Evolutionary conservation across 306 rosid species (phyloP).

Genomic region (Vigna radiata): DNA sequence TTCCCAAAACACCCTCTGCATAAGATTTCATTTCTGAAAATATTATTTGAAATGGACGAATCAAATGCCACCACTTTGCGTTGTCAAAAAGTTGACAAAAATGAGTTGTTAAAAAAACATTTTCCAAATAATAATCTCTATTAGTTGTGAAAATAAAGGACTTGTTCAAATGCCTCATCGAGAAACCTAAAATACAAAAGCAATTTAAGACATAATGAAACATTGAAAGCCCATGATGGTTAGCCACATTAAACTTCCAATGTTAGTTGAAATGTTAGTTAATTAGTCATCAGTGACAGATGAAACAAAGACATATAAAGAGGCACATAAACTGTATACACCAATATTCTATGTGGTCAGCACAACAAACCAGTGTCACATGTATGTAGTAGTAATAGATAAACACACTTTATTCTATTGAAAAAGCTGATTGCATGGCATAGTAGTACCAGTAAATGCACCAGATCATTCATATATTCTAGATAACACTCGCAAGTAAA

Average conservation of each 20-base stretch:
- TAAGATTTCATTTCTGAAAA: no score
- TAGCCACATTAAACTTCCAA: neutral
- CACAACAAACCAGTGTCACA: conserved; percentile 22
- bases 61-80: no score
- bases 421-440: neutral
- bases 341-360: neutral
- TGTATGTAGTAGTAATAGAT: conserved; percentile 3
- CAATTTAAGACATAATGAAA: neutral
- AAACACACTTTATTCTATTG: conserved; percentile 21
- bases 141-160: no score
- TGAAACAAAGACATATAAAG: conserved; percentile 21
- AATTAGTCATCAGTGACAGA: neutral
- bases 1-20: no score
- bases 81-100: no score
- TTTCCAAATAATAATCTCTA: no score
- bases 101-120: no score
- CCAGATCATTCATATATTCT: no score
- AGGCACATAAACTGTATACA: neutral
- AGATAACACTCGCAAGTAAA: no score
- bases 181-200: neutral
- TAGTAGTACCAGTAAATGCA: neutral
- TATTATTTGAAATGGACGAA: no score
- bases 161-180: neutral
- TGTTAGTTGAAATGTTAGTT: neutral
- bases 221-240: neutral